Evolutionary conservation across 169 alveolate species (phyloP).

Genomic region (Plasmodium vinckei): DNA sequence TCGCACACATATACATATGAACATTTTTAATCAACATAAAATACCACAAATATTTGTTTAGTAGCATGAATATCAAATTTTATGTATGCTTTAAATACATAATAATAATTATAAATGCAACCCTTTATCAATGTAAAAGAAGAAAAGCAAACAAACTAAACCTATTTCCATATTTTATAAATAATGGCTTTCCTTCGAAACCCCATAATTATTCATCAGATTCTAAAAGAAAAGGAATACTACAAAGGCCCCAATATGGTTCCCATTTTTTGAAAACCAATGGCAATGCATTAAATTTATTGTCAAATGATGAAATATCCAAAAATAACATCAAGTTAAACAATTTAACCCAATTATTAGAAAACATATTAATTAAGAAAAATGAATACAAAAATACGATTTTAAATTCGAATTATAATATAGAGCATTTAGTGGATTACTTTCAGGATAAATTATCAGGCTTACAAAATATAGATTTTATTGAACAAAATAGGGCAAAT

Average conservation of each 20-base stretch:
- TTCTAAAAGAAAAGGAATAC: not conserved
- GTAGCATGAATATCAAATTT: constrained; percentile 32
- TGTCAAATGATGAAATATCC: constrained; percentile 1
- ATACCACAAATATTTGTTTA: not conserved
- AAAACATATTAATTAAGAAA: constrained; percentile 11
- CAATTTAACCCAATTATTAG: constrained; percentile 20
- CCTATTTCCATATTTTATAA: constrained; percentile 16
- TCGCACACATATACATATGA: too few species aligned
- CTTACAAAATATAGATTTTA: constrained; percentile 46
- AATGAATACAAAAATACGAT: constrained; percentile 26
- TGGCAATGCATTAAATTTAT: constrained; percentile 3
- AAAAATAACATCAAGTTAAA: constrained; percentile 1
- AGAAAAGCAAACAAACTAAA: constrained; percentile 15
- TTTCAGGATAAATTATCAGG: not conserved
- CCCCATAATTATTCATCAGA: not conserved
- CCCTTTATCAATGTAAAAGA: constrained; percentile 3
- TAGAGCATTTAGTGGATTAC: constrained; percentile 16
- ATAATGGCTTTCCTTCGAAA: not conserved
- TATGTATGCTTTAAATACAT: constrained; percentile 14
- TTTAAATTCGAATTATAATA: constrained; percentile 20
- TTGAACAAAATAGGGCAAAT: constrained; percentile 27
- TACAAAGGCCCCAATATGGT: not conserved
- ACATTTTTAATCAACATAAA: not conserved
- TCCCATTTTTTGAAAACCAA: constrained; percentile 2
- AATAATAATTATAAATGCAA: constrained; percentile 18